phyloP scores from a whole-genome alignment of 2,329 filamentous ascomycete species.

The Aspergillus costaricaensis region DNA sequence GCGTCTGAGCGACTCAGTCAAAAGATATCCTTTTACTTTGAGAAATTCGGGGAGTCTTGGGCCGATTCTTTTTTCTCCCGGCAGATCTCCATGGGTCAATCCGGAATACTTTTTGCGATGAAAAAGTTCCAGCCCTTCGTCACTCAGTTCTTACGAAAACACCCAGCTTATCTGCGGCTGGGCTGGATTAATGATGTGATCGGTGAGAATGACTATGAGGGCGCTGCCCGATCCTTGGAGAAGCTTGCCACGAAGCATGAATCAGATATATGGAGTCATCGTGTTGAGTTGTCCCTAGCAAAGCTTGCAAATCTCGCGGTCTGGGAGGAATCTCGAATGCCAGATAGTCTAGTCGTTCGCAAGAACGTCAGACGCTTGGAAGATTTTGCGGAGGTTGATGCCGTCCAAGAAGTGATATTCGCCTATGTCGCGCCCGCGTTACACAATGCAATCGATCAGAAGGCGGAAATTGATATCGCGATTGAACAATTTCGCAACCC shows the following conservation, averaged over 20 bases:
- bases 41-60: conserved; percentile 54
- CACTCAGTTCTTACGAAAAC: conserved; percentile 74
- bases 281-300: conserved; percentile 84
- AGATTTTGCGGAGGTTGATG: conserved; percentile 66
- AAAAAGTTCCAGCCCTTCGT: conserved; percentile 71
- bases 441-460: conserved; percentile 72
- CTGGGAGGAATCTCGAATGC: conserved; percentile 36
- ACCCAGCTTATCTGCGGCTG: conserved; percentile 72
- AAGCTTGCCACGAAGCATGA: conserved; percentile 71
- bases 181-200: conserved; percentile 94
- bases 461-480: conserved; percentile 74
- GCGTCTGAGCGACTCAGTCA: conserved; percentile 38
- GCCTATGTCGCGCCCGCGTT: conserved; percentile 69
- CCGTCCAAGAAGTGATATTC: conserved; percentile 78
- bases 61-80: conserved; percentile 75
- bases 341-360: conserved; percentile 42
- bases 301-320: conserved; percentile 77
- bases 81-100: conserved; percentile 67
- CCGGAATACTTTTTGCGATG: conserved; percentile 68
- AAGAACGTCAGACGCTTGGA: conserved; percentile 57
- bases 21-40: conserved; percentile 51
- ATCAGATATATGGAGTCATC: conserved; percentile 85
- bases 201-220: conserved; percentile 71
- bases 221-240: conserved; percentile 71
- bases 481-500: conserved; percentile 65